Conservation (phyloP, 371 early-diverging fungal species). For the Mortierella sp. region DNA sequence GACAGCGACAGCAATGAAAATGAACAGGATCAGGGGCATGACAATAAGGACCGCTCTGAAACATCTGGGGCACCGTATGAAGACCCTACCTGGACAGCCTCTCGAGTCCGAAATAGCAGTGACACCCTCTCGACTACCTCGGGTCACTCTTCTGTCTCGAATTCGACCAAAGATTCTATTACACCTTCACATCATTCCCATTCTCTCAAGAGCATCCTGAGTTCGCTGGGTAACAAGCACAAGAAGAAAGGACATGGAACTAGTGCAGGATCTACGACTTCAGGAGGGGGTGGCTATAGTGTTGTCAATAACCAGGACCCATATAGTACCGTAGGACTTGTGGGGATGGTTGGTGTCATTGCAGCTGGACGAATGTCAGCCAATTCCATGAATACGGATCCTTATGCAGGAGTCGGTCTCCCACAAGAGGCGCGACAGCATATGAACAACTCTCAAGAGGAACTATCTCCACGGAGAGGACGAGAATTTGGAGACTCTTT, state of each 20-base stretch:
- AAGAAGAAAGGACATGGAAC: conserved; percentile 7
- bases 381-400: conserved; percentile 1
- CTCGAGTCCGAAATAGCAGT: conserved; percentile 10
- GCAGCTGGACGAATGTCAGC: conserved; percentile 4
- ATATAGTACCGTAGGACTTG: conserved; percentile 3
- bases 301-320: background rate
- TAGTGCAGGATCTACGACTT: background rate
- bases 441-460: too few species aligned
- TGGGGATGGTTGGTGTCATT: conserved; percentile 14
- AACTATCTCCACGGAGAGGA: too few species aligned
- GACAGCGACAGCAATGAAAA: background rate
- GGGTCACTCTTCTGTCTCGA: background rate
- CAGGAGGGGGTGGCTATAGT: background rate
- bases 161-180: background rate
- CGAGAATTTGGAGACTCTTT: too few species aligned
- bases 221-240: conserved; percentile 15
- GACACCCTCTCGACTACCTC: conserved; percentile 16
- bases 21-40: too few species aligned
- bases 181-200: conserved; percentile 3
- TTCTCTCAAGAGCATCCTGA: conserved; percentile 14
- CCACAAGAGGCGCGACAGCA: too few species aligned
- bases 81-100: too few species aligned
- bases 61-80: too few species aligned
- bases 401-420: conserved; percentile 7
- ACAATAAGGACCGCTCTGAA: too few species aligned